Conservation (phyloP, 306 rosid genomes). For the Cucurbita argyrosperma region DNA sequence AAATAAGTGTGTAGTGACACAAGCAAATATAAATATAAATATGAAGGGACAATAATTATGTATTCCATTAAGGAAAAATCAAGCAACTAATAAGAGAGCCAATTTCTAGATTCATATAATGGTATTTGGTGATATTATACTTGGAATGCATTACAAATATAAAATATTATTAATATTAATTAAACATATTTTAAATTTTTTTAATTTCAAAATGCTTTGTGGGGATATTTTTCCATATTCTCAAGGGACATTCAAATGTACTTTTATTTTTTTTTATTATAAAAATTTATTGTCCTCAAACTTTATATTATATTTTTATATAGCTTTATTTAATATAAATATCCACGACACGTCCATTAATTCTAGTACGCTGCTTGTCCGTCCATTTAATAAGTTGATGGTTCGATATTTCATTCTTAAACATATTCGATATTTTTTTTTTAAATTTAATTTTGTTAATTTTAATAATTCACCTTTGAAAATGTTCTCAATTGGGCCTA, state of each 20-base stretch:
- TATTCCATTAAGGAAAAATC: background rate
- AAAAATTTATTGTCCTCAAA: background rate
- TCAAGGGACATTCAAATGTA: background rate
- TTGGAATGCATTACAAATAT: background rate
- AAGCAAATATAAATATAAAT: background rate
- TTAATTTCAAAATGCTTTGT: background rate
- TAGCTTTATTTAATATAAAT: too few species aligned
- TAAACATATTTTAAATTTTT: background rate
- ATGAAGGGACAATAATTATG: background rate
- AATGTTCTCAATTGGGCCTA: background rate
- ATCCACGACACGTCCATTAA: too few species aligned
- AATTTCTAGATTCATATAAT: slow-evolving; percentile 1
- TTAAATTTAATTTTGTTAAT: background rate
- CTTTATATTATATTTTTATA: too few species aligned
- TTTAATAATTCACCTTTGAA: background rate
- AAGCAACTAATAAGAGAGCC: background rate
- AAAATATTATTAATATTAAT: background rate
- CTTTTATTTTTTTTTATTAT: background rate
- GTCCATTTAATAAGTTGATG: too few species aligned
- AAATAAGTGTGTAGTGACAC: slow-evolving; percentile 1
- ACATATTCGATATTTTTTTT: background rate
- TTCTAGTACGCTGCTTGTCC: too few species aligned
- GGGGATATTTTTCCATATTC: too few species aligned
- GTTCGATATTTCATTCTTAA: too few species aligned
- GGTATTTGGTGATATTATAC: slow-evolving; percentile 9